phyloP scores from a whole-genome alignment of 2,329 filamentous ascomycete species.

The Claviceps arundinis region DNA sequence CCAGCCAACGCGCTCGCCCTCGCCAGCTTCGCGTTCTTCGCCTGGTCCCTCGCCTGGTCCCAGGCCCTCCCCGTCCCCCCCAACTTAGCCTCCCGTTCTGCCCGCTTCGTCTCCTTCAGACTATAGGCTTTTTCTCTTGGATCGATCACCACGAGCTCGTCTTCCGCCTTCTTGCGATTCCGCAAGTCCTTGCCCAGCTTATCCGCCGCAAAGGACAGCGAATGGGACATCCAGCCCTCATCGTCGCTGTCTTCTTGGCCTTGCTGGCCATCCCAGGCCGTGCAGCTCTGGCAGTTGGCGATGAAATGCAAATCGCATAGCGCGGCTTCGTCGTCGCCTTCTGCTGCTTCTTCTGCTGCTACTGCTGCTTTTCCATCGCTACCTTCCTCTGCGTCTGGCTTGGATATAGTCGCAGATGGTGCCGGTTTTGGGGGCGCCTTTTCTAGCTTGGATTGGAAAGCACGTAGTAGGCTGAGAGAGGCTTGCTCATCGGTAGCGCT shows the following conservation, averaged over 20 bases:
- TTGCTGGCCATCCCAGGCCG: constrained; percentile 58
- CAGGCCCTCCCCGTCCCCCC: constrained; percentile 43
- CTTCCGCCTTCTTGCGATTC: constrained; percentile 82
- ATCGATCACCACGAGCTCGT: constrained; percentile 87
- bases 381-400: constrained; percentile 16
- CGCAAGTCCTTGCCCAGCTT: constrained; percentile 81
- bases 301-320: constrained; percentile 95
- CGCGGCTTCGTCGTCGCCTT: constrained; percentile 50
- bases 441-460: constrained; percentile 69
- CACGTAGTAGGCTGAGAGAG: constrained; percentile 57
- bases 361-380: background rate
- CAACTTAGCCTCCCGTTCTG: constrained; percentile 39
- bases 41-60: constrained; percentile 35
- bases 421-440: constrained; percentile 31
- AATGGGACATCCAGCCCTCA: constrained; percentile 74
- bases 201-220: constrained; percentile 77
- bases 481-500: constrained; percentile 46
- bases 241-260: constrained; percentile 46
- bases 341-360: constrained; percentile 1
- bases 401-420: constrained; percentile 23
- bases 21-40: constrained; percentile 43
- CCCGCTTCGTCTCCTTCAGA: constrained; percentile 51
- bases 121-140: constrained; percentile 70
- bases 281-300: constrained; percentile 84
- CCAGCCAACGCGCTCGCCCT: constrained; percentile 39